These are phyloP conservation scores for Yamadazyma epiphylla DNA, from an alignment of 1,139 yeast genomes.

Conservation along the genomic window DNA sequence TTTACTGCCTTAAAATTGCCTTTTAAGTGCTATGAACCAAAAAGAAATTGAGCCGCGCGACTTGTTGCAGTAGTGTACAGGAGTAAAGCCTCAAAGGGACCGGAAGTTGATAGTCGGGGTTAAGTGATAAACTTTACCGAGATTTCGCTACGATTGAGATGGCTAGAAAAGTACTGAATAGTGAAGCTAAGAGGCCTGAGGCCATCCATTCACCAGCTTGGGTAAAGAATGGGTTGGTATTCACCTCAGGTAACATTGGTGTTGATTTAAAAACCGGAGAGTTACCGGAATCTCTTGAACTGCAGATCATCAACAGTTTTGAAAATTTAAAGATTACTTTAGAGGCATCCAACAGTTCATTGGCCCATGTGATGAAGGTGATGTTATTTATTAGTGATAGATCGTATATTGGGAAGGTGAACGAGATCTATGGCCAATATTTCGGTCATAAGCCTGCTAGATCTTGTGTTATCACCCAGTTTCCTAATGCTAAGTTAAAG, in stretches of 20 bases:
- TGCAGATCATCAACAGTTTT: slow-evolving; percentile 3
- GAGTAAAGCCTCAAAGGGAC: no score
- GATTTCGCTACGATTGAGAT: no score
- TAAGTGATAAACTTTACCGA: no score
- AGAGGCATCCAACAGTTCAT: slow-evolving; percentile 3
- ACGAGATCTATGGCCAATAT: slow-evolving; percentile 40
- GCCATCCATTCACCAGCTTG: slow-evolving; percentile 2
- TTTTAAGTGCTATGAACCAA: no score
- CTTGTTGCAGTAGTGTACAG: no score
- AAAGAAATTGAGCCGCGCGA: no score
- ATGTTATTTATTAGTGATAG: slow-evolving; percentile 4
- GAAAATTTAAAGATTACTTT: slow-evolving; percentile 4
- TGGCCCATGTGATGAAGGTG: slow-evolving; percentile 5
- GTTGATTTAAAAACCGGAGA: slow-evolving; percentile 2
- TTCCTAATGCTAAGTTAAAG: slow-evolving; percentile 36
- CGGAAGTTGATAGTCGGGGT: no score
- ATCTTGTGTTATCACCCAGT: slow-evolving; percentile 45
- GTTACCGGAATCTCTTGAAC: slow-evolving; percentile 4
- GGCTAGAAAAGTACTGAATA: slow-evolving; percentile 2
- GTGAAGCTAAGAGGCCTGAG: slow-evolving; percentile 3
- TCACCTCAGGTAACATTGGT: slow-evolving; percentile 5
- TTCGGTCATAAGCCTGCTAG: slow-evolving; percentile 47
- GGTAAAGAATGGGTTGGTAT: slow-evolving; percentile 4
- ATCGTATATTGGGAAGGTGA: slow-evolving; percentile 12
- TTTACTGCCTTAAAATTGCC: no score